A percentile compares a stretch with the other conserved stretches of the same genome.
Evolutionary conservation across 129 eudicot species (phyloP).

Genomic region (Saposhnikovia divaricata): DNA sequence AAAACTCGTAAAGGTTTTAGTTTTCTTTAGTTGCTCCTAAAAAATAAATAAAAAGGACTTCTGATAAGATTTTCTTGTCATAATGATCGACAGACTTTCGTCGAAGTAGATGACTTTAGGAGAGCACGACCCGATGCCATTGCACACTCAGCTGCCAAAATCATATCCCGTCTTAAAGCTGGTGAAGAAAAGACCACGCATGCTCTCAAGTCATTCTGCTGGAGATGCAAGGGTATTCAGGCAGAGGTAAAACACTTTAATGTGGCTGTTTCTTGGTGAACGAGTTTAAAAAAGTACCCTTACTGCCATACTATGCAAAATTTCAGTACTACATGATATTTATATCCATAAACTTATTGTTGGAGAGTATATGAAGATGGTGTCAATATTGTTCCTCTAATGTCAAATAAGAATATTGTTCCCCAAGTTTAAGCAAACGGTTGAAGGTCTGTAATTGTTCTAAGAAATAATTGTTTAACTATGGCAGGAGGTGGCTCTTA

Average conservation of each 20-base stretch:
- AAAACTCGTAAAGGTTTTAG: not conserved
- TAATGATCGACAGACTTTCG: conserved; percentile 44
- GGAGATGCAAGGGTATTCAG: conserved; percentile 95
- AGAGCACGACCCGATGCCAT: conserved; percentile 89
- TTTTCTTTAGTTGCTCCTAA: conserved; percentile 2
- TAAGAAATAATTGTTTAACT: not conserved
- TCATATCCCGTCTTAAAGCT: conserved; percentile 81
- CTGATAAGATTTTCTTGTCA: not conserved
- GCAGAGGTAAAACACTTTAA: conserved; percentile 59
- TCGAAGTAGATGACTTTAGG: conserved; percentile 79
- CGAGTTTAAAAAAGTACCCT: not conserved
- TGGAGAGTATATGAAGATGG: not conserved
- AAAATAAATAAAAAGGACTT: conserved; percentile 3
- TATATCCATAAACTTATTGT: not conserved
- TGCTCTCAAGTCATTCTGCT: conserved; percentile 84
- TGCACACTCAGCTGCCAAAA: conserved; percentile 88
- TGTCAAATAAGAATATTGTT: not conserved
- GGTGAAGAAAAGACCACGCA: conserved; percentile 84
- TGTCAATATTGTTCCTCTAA: not conserved
- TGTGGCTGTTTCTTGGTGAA: not conserved
- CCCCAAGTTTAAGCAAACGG: not conserved
- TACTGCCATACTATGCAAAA: not conserved
- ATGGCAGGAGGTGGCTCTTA: conserved; percentile 85
- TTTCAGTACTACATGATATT: not conserved
- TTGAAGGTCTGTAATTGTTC: not conserved